Conservation (phyloP, 2,329 filamentous ascomycete genomes). For the Kalmusia sp. region DNA sequence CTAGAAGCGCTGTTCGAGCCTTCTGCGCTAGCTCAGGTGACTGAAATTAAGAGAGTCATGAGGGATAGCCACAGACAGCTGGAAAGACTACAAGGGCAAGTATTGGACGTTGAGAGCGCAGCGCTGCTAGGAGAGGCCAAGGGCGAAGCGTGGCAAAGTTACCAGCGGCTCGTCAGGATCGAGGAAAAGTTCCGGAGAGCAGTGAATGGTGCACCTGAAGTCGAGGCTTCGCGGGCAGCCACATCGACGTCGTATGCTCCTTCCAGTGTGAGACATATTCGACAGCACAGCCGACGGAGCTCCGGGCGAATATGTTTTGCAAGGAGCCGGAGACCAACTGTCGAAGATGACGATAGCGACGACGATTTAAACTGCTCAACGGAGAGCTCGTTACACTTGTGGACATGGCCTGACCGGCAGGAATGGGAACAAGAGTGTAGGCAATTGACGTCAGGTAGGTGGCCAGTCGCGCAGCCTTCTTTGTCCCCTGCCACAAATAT, state of each 20-base stretch:
- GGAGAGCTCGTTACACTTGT: neutral
- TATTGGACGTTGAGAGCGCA: neutral
- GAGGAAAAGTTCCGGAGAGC: constrained; percentile 4
- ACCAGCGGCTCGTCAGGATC: constrained; percentile 18
- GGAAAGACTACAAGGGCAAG: constrained; percentile 25
- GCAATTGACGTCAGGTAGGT: neutral
- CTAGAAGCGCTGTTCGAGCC: constrained; percentile 22
- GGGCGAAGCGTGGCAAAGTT: constrained; percentile 29
- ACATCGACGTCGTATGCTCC: neutral
- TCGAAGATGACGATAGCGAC: neutral
- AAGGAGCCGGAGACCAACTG: neutral
- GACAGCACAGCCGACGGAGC: neutral
- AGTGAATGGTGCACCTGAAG: neutral
- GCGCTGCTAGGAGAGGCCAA: constrained; percentile 16
- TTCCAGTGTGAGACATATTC: neutral
- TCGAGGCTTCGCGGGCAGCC: neutral
- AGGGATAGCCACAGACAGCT: constrained; percentile 26
- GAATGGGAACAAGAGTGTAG: neutral
- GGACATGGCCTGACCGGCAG: neutral
- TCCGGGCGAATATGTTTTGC: neutral
- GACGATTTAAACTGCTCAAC: neutral
- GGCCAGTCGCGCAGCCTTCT: neutral
- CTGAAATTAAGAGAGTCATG: constrained; percentile 27
- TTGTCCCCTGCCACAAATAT: neutral
- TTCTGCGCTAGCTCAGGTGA: constrained; percentile 21